Percentiles rank a stretch among this genome's conserved stretches.
phyloP scores from a whole-genome alignment of 768 basidiomycete species.

The Tubosaeta brunneosetosa region DNA sequence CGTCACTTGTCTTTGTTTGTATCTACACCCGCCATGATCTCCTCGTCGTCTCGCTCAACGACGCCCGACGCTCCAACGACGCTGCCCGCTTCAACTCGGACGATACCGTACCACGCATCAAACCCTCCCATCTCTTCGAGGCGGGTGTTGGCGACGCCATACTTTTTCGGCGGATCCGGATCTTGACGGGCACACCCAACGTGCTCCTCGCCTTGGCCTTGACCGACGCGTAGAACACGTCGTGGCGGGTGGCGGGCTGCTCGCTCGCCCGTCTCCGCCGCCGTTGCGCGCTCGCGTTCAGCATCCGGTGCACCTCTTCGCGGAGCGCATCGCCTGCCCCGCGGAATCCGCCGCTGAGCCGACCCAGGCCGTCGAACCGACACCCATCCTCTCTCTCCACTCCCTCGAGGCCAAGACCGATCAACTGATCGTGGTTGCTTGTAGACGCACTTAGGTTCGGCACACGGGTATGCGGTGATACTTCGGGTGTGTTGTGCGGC shows the following conservation, averaged over 20 bases:
- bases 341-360: conserved; percentile 26
- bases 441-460: not conserved
- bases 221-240: conserved; percentile 26
- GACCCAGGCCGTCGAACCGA: conserved; percentile 27
- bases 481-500: conserved; percentile 27
- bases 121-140: conserved; percentile 1
- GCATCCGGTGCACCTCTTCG: conserved; percentile 19
- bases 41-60: conserved; percentile 7
- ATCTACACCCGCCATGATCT: conserved; percentile 17
- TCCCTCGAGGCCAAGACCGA: conserved; percentile 27
- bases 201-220: conserved; percentile 3
- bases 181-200: conserved; percentile 1
- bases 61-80: conserved; percentile 24
- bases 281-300: conserved; percentile 18
- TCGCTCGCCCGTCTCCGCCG: conserved; percentile 15
- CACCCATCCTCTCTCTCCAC: conserved; percentile 23
- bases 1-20: conserved; percentile 15
- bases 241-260: conserved; percentile 19
- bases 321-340: conserved; percentile 10
- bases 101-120: conserved; percentile 23
- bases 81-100: conserved; percentile 29
- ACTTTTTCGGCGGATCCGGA: conserved; percentile 14
- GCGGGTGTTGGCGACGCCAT: conserved; percentile 21
- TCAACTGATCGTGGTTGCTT: not conserved
- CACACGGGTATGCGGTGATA: not conserved